Conservation (phyloP, 805 yeast genomes). For the Saccharomycopsis fodiens region DNA sequence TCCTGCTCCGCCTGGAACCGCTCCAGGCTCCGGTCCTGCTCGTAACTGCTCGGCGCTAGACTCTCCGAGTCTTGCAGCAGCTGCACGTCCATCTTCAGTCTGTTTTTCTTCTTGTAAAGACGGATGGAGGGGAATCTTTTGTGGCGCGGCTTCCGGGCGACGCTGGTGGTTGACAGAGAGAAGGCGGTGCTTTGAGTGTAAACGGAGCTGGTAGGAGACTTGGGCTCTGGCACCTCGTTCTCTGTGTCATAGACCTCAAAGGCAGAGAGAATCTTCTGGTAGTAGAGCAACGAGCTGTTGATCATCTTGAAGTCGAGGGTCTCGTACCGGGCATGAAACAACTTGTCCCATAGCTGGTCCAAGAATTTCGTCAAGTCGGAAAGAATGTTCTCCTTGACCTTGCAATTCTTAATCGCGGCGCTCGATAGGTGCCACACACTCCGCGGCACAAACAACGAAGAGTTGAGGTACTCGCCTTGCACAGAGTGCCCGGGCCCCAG, state of each 20-base stretch:
- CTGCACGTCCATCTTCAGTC: not conserved
- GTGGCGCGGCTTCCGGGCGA: not conserved
- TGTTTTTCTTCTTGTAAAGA: slow-evolving; percentile 5
- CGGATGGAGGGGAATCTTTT: slow-evolving; percentile 12
- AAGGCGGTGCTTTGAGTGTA: not conserved
- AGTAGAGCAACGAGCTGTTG: slow-evolving; percentile 15
- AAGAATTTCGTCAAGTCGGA: slow-evolving; percentile 13
- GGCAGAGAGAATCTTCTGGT: slow-evolving; percentile 15
- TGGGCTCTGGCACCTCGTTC: not conserved
- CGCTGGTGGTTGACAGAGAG: not conserved
- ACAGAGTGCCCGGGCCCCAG: not conserved
- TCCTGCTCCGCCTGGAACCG: not conserved
- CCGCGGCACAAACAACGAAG: slow-evolving; percentile 10
- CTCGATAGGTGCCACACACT: slow-evolving; percentile 10
- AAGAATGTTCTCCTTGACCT: slow-evolving; percentile 18
- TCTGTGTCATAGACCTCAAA: slow-evolving; percentile 15
- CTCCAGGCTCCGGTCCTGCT: not conserved
- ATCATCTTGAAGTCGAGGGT: slow-evolving; percentile 2
- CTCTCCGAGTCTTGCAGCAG: not conserved
- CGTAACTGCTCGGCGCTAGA: not conserved
- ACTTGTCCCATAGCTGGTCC: not conserved
- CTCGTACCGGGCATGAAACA: not conserved
- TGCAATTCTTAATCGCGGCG: slow-evolving; percentile 8
- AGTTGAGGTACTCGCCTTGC: slow-evolving; percentile 15
- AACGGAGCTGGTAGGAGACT: not conserved